Base-by-base conservation (phyloP, 2,329 filamentous ascomycete genomes). In the Chalara sp. region DNA sequence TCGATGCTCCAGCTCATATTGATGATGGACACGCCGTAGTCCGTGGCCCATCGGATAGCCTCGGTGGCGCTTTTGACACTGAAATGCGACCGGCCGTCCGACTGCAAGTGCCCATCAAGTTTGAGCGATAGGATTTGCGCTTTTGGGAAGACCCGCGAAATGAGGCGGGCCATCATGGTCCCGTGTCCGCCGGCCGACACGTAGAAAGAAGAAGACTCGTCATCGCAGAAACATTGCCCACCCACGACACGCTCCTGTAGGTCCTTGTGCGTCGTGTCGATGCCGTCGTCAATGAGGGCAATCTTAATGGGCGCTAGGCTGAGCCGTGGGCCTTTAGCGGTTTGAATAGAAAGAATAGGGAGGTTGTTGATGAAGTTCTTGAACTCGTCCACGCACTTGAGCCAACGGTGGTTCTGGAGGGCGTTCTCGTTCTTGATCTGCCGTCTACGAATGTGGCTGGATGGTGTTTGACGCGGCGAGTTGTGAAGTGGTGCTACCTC, bases 231-330 rank as follows among this genome's bases (percentile, higher is more conserved):
- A 1, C 58, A 65, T 3, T 51, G 47, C 0, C 68, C 68, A 44
- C 51, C 58, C 0, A 57, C 52, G 13, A 65, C 61, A 5, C 49
- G 58, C n/a, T 53, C 55, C 6, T 62, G 48, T 1, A 70, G 51
- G 2, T 29, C 31, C 2, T 50, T 21, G 5, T 64, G 55, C 10
- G 56, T 57, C 2, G 62, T 55, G 44, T 70, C 65, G 1, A 71
- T 62, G 4, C 69, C 69, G 35, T 72, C 68, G 47, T 72, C 69
- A 35, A 71, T 70, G 3, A 72, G 56, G 2, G 68, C 70, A 6
- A 71, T 56, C 13, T 59, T 63, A 33, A 53, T 61, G 47, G 46
- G 57, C 51, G 35, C 35, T 39, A n/a, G 35, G n/a, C n/a, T n/a
- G n/a, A n/a, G n/a, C n/a, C n/a, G n/a, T n/a, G n/a, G n/a, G n/a